These are phyloP conservation scores for Saccharomyces hybrid DNA, from an alignment of 1,139 yeast genomes.

Conservation along the genomic window DNA sequence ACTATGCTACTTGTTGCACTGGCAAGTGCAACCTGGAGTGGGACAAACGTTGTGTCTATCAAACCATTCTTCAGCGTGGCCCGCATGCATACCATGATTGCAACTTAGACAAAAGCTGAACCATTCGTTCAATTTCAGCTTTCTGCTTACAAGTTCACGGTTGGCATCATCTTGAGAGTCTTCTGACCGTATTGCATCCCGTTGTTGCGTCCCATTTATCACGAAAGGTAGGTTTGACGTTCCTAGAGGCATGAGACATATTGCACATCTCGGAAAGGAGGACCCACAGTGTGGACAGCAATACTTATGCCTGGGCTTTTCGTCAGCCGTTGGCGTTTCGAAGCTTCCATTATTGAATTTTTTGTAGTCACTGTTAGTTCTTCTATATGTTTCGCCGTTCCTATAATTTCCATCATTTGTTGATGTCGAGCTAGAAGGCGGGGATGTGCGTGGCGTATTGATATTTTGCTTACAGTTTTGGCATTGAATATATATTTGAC, in stretches of 20 bases:
- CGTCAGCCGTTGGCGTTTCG: not conserved
- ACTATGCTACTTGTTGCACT: constrained; percentile 43
- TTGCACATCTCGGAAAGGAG: constrained; percentile 86
- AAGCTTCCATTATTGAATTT: not conserved
- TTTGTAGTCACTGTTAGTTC: constrained; percentile 1
- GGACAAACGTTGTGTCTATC: constrained; percentile 83
- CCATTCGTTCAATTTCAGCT: constrained; percentile 43
- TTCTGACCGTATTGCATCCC: constrained; percentile 24
- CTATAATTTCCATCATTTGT: too few species aligned
- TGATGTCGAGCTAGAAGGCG: not conserved
- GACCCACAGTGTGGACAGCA: constrained; percentile 75
- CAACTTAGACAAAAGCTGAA: constrained; percentile 87
- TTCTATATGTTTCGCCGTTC: not conserved
- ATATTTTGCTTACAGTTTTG: constrained; percentile 65
- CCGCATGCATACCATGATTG: constrained; percentile 91
- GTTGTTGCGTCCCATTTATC: constrained; percentile 24
- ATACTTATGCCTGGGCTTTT: too few species aligned
- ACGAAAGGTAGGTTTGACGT: constrained; percentile 41
- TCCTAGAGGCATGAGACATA: constrained; percentile 78
- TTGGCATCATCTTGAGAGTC: constrained; percentile 36
- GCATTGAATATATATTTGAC: constrained; percentile 78
- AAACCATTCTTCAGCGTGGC: constrained; percentile 97
- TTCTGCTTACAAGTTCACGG: constrained; percentile 7
- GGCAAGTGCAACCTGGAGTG: constrained; percentile 85
- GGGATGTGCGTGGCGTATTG: not conserved